These are phyloP conservation scores for Rehmannia glutinosa DNA, from an alignment of 257 asterid genomes.

Conservation along the genomic window DNA sequence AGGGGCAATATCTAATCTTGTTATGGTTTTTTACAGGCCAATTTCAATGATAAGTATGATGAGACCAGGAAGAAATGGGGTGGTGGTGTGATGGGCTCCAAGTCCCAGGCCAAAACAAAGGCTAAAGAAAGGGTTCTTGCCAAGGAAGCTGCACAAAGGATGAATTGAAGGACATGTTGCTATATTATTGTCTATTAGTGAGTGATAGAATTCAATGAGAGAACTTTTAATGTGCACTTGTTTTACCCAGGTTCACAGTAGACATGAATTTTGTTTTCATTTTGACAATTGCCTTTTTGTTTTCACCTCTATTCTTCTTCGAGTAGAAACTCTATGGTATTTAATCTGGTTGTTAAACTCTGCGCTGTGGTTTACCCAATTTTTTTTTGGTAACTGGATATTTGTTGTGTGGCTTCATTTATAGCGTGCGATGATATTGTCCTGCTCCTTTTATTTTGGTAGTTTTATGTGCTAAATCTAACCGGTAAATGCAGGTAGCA, in stretches of 20 bases:
- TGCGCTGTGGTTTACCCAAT: not conserved
- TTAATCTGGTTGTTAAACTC: not conserved
- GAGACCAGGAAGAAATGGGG: slow-evolving; percentile 65
- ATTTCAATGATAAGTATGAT: slow-evolving; percentile 51
- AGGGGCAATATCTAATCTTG: not conserved
- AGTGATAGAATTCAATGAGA: slow-evolving; percentile 12
- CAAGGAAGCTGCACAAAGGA: slow-evolving; percentile 56
- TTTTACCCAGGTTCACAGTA: not conserved
- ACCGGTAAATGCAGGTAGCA: no score
- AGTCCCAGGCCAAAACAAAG: slow-evolving; percentile 55
- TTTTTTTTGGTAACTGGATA: not conserved
- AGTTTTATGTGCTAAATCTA: no score
- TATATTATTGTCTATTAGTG: slow-evolving; percentile 8
- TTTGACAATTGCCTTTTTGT: not conserved
- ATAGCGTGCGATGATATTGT: not conserved
- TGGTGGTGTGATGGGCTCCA: slow-evolving; percentile 61
- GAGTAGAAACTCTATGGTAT: not conserved
- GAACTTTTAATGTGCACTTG: not conserved
- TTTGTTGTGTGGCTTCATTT: not conserved
- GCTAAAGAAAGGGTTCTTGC: slow-evolving; percentile 50
- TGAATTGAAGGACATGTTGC: slow-evolving; percentile 16
- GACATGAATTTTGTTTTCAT: slow-evolving; percentile 19
- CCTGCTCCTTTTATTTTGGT: not conserved
- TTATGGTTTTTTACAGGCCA: slow-evolving; percentile 26
- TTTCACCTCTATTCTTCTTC: not conserved